Base-by-base conservation (phyloP, 164 flowering plant species). In the Magnolia sinica region DNA sequence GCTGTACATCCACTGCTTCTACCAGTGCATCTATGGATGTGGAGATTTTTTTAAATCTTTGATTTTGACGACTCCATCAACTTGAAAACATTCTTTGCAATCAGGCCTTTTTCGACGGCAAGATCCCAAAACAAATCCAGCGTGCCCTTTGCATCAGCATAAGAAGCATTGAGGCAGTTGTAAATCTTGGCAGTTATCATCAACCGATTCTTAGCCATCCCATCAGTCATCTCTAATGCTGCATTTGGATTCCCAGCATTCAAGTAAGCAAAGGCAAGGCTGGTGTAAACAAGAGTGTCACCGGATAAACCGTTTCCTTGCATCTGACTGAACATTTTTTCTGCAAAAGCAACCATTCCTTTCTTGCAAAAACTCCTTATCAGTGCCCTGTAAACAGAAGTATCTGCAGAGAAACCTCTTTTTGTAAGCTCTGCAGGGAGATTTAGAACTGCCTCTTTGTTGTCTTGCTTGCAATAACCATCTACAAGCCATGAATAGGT, bases 401-500 rank as follows among this genome's bases (percentile, higher is more conserved):
- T 73, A 77, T 88, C 92, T 68, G 83, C 82, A 75, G 64, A 80
- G 19, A 86, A 66, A 61, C 94, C 93, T 84, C 85, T 85, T 70
- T 64, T 70, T 58, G 66, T 76, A 67, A 94, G 76, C 75, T 94
- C 95, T 31, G 85, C 86, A 1, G 86, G 88, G 76, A 94, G 86
- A 74, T 71, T 72, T 50, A 89, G 51, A 59, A 90, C 78, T 64
- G 83, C 85, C 7, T 87, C 92, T 55, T 86, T 89, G 55, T 90
- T 82, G 29, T 78, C 73, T 77, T 78, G 84, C 31, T 80, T 76
- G 82, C 93, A 91, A 79, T 89, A 94, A 20, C 89, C 85, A 85
- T 94, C 98, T 8, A 96, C 88, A 77, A 94, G 79, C 98, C 98
- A 96, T 6, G 96, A 87, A 75, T 88, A 92, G 22, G 88, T 83